These are phyloP conservation scores for Mucor lusitanicus DNA, from an alignment of 371 early-diverging fungal species.

Conservation along the genomic window DNA sequence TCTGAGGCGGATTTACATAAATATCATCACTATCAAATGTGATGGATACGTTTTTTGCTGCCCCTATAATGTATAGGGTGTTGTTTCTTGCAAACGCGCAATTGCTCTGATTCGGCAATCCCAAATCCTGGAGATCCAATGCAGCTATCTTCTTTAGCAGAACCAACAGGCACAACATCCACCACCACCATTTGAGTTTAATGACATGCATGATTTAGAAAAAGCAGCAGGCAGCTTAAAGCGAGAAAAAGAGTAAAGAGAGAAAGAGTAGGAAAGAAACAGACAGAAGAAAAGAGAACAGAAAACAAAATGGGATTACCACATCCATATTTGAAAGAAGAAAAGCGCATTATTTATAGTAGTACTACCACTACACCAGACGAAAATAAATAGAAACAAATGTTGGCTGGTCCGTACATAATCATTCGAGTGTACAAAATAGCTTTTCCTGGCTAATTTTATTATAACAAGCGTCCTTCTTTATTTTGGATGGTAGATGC, in stretches of 20 bases:
- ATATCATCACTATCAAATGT: background rate
- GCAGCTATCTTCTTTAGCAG: background rate
- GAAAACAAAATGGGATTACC: background rate
- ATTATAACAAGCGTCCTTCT: background rate
- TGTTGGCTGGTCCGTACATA: background rate
- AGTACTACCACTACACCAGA: background rate
- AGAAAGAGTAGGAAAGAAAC: background rate
- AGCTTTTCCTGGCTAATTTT: background rate
- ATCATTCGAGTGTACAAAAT: constrained; percentile 2
- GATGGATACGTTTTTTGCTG: background rate
- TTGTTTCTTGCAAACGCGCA: background rate
- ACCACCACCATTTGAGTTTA: background rate
- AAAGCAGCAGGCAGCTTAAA: too few relatives aligned
- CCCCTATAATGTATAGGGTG: constrained; percentile 4
- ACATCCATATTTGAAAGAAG: background rate
- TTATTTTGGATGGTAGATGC: background rate
- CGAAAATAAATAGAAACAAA: constrained; percentile 3
- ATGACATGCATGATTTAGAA: constrained; percentile 7
- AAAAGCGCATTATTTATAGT: constrained; percentile 4
- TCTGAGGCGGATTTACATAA: background rate
- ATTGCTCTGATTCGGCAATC: constrained; percentile 10
- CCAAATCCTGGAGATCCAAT: constrained; percentile 11
- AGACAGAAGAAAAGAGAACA: background rate
- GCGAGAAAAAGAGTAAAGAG: background rate
- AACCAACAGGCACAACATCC: background rate